Percentiles rank a stretch among this genome's conserved stretches.
These are phyloP conservation scores for Globisporangium sylvaticum DNA, from an alignment of 352 stramenopile genomes.

Conservation along the genomic window DNA sequence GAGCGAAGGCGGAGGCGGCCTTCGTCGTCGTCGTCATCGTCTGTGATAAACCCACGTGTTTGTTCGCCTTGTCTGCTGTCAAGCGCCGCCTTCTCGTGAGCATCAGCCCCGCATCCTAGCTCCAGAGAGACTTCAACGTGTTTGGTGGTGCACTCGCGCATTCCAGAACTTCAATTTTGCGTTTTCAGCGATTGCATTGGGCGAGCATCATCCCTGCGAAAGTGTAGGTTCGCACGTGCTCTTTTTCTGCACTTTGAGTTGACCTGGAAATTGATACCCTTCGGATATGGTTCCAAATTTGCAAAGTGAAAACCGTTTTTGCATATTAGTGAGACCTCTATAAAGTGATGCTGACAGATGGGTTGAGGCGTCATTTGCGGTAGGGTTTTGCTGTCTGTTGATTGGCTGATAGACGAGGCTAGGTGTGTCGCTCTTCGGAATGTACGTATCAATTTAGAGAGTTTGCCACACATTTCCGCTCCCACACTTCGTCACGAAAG, in stretches of 20 bases:
- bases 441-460: too few relatives aligned
- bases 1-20: too few relatives aligned
- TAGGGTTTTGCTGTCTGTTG: background rate
- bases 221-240: background rate
- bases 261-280: background rate
- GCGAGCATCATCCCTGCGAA: background rate
- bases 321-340: background rate
- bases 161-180: background rate
- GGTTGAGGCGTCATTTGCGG: background rate
- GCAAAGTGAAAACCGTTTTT: background rate
- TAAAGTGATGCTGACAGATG: background rate
- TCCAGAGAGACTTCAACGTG: background rate
- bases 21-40: background rate
- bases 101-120: background rate
- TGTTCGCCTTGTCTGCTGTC: background rate
- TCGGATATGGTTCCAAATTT: background rate
- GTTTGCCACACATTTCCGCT: background rate
- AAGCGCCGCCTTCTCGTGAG: background rate
- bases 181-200: background rate
- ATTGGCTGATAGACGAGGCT: background rate
- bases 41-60: background rate
- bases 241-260: background rate
- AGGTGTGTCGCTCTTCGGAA: too few relatives aligned
- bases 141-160: background rate
- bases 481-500: background rate